These are phyloP conservation scores for Schoenoplectus triqueter DNA, from an alignment of 202 grass and related monocot species.

Conservation along the genomic window DNA sequence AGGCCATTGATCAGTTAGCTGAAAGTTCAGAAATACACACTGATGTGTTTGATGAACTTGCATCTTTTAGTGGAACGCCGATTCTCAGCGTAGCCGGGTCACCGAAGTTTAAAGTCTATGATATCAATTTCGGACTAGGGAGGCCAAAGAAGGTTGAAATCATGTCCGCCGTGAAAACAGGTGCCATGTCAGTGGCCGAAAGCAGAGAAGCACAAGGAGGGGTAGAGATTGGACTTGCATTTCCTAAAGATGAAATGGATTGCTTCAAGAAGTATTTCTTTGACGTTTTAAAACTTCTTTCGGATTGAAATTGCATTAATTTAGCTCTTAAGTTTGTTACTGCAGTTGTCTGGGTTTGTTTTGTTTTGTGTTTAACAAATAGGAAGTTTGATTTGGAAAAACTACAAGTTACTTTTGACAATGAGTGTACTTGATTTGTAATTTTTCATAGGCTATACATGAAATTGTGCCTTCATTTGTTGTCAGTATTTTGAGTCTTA, in stretches of 20 bases:
- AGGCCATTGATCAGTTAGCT: conserved; percentile 5
- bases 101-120: conserved; percentile 39
- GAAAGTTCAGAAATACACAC: background rate
- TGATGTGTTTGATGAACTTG: background rate
- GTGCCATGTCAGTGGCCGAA: background rate
- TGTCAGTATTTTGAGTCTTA: too few species aligned
- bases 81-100: conserved; percentile 32
- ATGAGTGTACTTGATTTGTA: background rate
- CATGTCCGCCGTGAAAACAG: background rate
- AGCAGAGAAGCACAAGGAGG: background rate
- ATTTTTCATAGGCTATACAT: background rate
- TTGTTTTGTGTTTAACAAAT: background rate
- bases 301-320: background rate
- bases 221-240: conserved; percentile 23
- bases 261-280: conserved; percentile 26
- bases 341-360: background rate
- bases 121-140: conserved; percentile 33
- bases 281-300: background rate
- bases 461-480: too few species aligned
- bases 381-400: background rate
- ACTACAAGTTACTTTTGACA: background rate
- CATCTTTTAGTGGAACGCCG: background rate
- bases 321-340: background rate
- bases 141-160: conserved; percentile 21
- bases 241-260: conserved; percentile 23